Base-by-base conservation (phyloP, 306 rosid species). In the Lathyrus tuberosus region DNA sequence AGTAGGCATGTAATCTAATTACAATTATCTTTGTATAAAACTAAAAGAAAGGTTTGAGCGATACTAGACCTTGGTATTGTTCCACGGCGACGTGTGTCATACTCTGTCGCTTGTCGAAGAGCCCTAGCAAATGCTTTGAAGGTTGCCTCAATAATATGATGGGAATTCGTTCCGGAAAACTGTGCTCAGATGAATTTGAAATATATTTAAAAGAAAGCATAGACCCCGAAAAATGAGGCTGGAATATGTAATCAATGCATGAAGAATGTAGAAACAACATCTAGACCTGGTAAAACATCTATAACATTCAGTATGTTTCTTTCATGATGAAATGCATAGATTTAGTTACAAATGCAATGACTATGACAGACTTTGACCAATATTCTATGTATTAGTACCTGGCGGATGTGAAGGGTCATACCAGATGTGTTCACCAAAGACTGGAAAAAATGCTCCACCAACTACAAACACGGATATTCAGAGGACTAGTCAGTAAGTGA, bases 91-190 rank as follows among this genome's bases (percentile, higher is more conserved):
- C 96, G 95, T 22, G 87, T 84, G 53, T 94, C 98, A 75, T 79
- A 78, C 80, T 84, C 92, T 28, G 96, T 86, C 40, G 97, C 99
- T 87, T 87, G 96, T 73, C 96, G 79, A 60, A 94, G 92, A 82
- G 99, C 96, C 81, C 99, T 86, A 14, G 97, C 96, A 88, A 94
- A 91, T 62, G 95, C 99, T 83, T 94, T 94, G 82, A 91, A 94
- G 54, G 99, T 91, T 66, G 99, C 99, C 79, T 94, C 97, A 61
- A 91, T 84, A 49, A 94, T 88, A 84, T 94, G 99, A 83, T 94
- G 99, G 54, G 99, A 91, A 76, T 94, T 94, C 72, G 65, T 83
- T 71, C 97, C 97, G 40, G 95, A 84, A 73, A 94, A 94, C 96
- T 91, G 86, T 53, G 48, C 28, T 44, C 77, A 81, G 65, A 62